phyloP scores from a whole-genome alignment of 257 asterid species.

The Przewalskia tangutica region DNA sequence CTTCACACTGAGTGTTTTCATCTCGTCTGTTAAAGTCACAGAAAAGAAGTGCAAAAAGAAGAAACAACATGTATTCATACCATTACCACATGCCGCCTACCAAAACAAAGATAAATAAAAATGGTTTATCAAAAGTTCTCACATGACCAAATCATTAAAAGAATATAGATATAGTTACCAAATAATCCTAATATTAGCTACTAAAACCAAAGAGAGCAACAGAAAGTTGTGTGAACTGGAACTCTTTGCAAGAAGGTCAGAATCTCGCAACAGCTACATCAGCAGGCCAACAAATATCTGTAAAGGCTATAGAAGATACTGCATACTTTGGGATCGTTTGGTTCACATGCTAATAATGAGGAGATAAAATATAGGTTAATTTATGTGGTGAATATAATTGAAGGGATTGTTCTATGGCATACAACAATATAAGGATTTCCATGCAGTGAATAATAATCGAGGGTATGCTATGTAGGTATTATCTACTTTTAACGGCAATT shows the following conservation, averaged over 20 bases:
- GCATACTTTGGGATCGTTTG: background rate
- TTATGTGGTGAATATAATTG: background rate
- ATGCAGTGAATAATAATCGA: background rate
- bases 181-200: background rate
- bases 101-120: background rate
- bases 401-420: background rate
- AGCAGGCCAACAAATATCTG: background rate
- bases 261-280: background rate
- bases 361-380: background rate
- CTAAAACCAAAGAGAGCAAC: background rate
- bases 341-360: background rate
- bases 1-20: background rate
- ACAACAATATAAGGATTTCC: background rate
- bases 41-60: background rate
- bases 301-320: background rate
- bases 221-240: background rate
- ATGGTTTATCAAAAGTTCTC: background rate
- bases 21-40: background rate
- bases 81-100: background rate
- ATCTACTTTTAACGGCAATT: background rate
- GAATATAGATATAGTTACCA: background rate
- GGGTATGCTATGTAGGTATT: background rate
- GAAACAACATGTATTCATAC: background rate
- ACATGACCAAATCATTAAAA: background rate
- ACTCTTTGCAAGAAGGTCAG: background rate